A percentile compares a stretch with the other conserved stretches of the same genome.
Evolutionary conservation across 768 basidiomycete species (phyloP).

Genomic region (Fomitopsis pulvina): DNA sequence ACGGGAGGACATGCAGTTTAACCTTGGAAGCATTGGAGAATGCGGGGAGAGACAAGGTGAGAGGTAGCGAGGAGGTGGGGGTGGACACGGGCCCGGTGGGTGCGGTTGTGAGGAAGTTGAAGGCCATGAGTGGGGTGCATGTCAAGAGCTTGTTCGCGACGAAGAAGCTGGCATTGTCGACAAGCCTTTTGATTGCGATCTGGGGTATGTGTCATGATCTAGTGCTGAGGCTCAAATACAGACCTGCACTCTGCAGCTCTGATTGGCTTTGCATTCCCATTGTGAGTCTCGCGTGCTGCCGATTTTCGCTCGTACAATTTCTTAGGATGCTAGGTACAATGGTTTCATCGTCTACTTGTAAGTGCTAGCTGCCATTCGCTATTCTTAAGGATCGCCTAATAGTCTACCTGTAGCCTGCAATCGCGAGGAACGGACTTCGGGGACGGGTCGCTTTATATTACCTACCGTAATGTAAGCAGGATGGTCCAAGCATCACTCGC

Average conservation of each 20-base stretch:
- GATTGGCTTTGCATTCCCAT: constrained; percentile 71
- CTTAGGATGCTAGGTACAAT: constrained; percentile 33
- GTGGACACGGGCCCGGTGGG: constrained; percentile 31
- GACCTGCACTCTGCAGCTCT: constrained; percentile 27
- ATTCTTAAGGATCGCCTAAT: background rate
- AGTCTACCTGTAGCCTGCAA: constrained; percentile 36
- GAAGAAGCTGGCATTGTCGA: constrained; percentile 34
- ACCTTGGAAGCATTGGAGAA: constrained; percentile 41
- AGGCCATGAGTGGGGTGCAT: constrained; percentile 34
- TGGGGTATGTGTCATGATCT: constrained; percentile 2
- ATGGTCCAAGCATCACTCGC: background rate
- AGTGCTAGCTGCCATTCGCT: no score
- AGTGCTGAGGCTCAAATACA: background rate
- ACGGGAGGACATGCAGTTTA: constrained; percentile 43
- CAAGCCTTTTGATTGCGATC: constrained; percentile 1
- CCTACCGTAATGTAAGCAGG: constrained; percentile 69
- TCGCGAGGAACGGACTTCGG: constrained; percentile 64
- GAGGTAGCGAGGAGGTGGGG: constrained; percentile 5
- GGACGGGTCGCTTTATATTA: constrained; percentile 61
- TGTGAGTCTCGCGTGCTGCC: constrained; percentile 31
- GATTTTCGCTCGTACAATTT: background rate
- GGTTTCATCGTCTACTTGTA: constrained; percentile 49
- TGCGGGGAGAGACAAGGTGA: constrained; percentile 6
- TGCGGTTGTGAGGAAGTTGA: constrained; percentile 34
- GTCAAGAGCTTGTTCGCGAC: constrained; percentile 45